These are phyloP conservation scores for Suhomyces terraborum DNA, from an alignment of 1,139 yeast species.

Conservation along the genomic window DNA sequence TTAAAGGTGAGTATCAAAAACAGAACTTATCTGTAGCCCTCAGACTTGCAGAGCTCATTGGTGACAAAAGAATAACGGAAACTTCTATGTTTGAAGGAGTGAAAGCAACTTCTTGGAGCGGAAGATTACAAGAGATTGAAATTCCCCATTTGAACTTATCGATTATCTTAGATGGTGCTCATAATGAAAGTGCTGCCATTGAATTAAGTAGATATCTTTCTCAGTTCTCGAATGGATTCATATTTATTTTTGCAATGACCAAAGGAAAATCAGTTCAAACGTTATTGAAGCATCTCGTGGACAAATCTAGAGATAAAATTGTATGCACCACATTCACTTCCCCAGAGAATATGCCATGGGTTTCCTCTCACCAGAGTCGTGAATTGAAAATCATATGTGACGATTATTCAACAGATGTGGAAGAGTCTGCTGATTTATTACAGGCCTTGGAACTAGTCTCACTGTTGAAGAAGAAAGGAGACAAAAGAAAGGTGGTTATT, in stretches of 20 bases:
- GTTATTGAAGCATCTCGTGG: conserved; percentile 54
- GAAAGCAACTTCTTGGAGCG: conserved; percentile 56
- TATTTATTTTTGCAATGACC: conserved; percentile 75
- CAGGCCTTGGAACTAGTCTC: conserved; percentile 25
- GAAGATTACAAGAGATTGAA: conserved; percentile 54
- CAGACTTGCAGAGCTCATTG: conserved; percentile 49
- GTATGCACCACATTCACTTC: conserved; percentile 62
- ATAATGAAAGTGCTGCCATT: conserved; percentile 79
- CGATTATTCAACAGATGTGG: conserved; percentile 30
- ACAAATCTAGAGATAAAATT: conserved; percentile 50
- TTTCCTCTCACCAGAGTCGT: conserved; percentile 48
- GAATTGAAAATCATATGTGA: conserved; percentile 37
- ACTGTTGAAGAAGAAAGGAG: conserved; percentile 22
- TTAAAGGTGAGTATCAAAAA: conserved; percentile 71
- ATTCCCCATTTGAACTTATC: conserved; percentile 29
- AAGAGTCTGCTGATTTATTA: conserved; percentile 12
- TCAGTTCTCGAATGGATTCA: conserved; percentile 38
- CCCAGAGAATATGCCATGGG: conserved; percentile 96
- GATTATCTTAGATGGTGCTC: conserved; percentile 86
- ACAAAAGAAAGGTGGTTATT: conserved; percentile 48
- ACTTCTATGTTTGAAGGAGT: conserved; percentile 53
- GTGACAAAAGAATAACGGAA: conserved; percentile 24
- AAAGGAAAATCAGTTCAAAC: conserved; percentile 63
- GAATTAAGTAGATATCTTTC: conserved; percentile 52
- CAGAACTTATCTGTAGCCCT: conserved; percentile 72